Evolutionary conservation across 2,329 filamentous ascomycete species (phyloP).

Genomic region (Colletotrichum paranaense): DNA sequence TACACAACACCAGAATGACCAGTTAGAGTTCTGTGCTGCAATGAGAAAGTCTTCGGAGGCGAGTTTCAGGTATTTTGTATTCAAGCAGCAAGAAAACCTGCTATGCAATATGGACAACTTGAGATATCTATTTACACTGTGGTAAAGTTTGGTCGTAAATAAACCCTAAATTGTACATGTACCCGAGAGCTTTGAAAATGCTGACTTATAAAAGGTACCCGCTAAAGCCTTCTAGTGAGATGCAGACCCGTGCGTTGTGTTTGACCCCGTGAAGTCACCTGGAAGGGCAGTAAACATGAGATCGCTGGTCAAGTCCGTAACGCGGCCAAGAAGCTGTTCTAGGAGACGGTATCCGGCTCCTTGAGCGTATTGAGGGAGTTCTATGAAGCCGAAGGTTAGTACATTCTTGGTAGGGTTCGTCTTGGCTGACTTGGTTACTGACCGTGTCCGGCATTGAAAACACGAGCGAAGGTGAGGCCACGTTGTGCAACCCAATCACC

Average conservation of each 20-base stretch:
- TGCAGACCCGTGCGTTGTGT: background rate
- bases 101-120: too few relatives aligned
- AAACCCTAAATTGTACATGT: too few relatives aligned
- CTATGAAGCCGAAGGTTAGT: background rate
- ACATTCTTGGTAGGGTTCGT: too few relatives aligned
- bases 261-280: conserved; percentile 1
- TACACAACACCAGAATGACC: too few relatives aligned
- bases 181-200: too few relatives aligned
- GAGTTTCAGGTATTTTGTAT: too few relatives aligned
- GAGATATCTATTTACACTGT: too few relatives aligned
- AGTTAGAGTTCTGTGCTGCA: too few relatives aligned
- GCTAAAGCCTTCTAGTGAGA: background rate
- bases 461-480: conserved; percentile 14
- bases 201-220: too few relatives aligned
- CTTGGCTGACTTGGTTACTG: background rate
- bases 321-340: conserved; percentile 16
- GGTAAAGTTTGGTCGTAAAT: too few relatives aligned
- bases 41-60: too few relatives aligned
- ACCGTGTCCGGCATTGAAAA: conserved; percentile 17
- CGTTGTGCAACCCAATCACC: conserved; percentile 24
- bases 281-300: conserved; percentile 19
- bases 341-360: conserved; percentile 13
- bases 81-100: too few relatives aligned
- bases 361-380: conserved; percentile 11
- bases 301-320: conserved; percentile 6